Base-by-base conservation (phyloP, 305 asterid species). In the Fraxinus dipetala region DNA sequence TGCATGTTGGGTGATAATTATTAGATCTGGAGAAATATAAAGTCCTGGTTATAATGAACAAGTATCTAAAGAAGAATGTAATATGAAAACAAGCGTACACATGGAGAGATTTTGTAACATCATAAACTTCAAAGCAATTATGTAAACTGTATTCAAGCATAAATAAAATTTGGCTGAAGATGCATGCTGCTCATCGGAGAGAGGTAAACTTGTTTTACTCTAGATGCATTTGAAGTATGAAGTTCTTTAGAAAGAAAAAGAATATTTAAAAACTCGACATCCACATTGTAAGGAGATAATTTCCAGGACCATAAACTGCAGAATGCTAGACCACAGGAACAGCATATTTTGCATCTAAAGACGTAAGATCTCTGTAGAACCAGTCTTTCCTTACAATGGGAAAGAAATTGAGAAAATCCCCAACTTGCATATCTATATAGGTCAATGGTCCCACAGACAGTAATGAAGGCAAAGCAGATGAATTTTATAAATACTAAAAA, bases 1-100 rank as follows among this genome's bases (percentile, higher is more conserved):
- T 96, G 89, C 75, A 88, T 72, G 74, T 78, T 38, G 36, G 75
- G 76, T 72, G 72, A 43, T 77, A 75, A 10, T 80, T 70, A 32
- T n/a, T 34, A 35, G 75, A 24, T 63, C 51, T 54, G 76, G 8
- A 34, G 72, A 18, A 54, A 59, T 38, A 48, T 38, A 69, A 28
- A 35, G 59, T 51, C 65, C 78, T 78, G 48, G 45, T 40, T 22
- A 56, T 59, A 31, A 51, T 54, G 16, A 26, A 61, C 36, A 79
- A n/a, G 72, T 4, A 79, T 40, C 18, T 9, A 10, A 61, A 65
- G 10, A 65, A 84, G 74, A 51, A 84, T 51, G 5, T 51, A 22
- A 18, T 28, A 8, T 24, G 31, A 24, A 65, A 26, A 1, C 36
- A 67, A 67, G 35, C 28, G 14, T 11, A 67, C 74, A 26, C 30